A percentile compares a stretch with the other conserved stretches of the same genome.
These are phyloP conservation scores for Botrytis fragariae DNA, from an alignment of 2,329 filamentous ascomycete genomes.

Conservation along the genomic window DNA sequence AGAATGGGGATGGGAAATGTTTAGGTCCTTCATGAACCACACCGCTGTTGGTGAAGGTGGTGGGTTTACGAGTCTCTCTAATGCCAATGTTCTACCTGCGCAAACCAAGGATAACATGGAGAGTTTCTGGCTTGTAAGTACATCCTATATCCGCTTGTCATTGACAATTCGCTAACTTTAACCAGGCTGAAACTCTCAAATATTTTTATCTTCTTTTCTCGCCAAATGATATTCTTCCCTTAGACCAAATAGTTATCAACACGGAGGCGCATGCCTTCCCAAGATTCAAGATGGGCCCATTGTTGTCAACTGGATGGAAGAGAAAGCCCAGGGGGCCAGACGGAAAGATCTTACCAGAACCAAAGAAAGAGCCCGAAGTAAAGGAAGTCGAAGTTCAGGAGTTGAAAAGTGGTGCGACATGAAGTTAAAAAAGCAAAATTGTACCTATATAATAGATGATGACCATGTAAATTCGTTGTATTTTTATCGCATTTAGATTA, in stretches of 20 bases:
- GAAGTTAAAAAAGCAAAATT: slow-evolving; percentile 18
- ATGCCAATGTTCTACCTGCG: slow-evolving; percentile 72
- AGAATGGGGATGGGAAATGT: slow-evolving; percentile 99
- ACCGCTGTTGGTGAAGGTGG: slow-evolving; percentile 74
- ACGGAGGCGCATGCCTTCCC: slow-evolving; percentile 93
- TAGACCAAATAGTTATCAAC: slow-evolving; percentile 88
- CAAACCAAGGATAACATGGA: slow-evolving; percentile 87
- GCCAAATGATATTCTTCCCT: slow-evolving; percentile 73
- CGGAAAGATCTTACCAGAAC: slow-evolving; percentile 36
- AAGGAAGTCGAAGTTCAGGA: slow-evolving; percentile 25
- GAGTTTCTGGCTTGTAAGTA: slow-evolving; percentile 89
- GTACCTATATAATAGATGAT: slow-evolving; percentile 22
- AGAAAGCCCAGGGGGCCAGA: slow-evolving; percentile 57
- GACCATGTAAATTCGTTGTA: slow-evolving; percentile 18
- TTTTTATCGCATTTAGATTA: slow-evolving; percentile 15
- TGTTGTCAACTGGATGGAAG: slow-evolving; percentile 80
- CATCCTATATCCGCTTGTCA: neutral
- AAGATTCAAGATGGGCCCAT: slow-evolving; percentile 73
- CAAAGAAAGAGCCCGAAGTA: slow-evolving; percentile 22
- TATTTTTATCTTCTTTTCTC: slow-evolving; percentile 97
- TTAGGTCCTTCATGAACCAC: slow-evolving; percentile 83
- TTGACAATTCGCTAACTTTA: slow-evolving; percentile 24
- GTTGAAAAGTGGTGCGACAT: slow-evolving; percentile 18
- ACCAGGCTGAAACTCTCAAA: slow-evolving; percentile 88
- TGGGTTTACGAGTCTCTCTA: slow-evolving; percentile 77